Percentiles rank a stretch among this genome's conserved stretches.
These are phyloP conservation scores for Eudorina sp. DNA, from an alignment of 139 green algal genomes.

Conservation along the genomic window DNA sequence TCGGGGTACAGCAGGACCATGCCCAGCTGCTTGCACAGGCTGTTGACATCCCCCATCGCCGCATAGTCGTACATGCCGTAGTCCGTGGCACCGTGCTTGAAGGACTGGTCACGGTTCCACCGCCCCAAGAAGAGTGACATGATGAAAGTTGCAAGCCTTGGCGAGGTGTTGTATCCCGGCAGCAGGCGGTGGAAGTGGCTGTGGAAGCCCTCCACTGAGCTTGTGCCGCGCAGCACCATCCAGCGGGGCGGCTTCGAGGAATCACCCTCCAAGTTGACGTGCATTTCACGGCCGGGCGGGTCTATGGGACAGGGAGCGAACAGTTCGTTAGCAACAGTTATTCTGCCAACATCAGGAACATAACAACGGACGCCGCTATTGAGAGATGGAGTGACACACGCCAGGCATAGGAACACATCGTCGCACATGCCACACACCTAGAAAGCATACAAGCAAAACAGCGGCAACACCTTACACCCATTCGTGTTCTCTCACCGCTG, in stretches of 20 bases:
- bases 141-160: neutral
- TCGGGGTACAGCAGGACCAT: neutral
- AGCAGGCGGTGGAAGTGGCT: slow-evolving; percentile 1
- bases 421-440: no score
- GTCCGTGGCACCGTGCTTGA: neutral
- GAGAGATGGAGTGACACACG: no score
- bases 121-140: neutral
- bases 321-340: neutral
- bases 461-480: no score
- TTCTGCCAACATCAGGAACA: no score
- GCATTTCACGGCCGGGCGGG: neutral
- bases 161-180: neutral
- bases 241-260: neutral
- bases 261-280: neutral
- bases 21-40: neutral
- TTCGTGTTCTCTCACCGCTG: neutral
- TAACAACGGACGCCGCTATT: no score
- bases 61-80: neutral
- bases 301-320: neutral
- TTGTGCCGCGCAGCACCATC: neutral
- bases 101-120: slow-evolving; percentile 11
- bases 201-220: slow-evolving; percentile 15
- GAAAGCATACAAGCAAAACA: no score
- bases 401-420: no score
- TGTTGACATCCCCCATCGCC: neutral